Base-by-base conservation (phyloP, 306 rosid species). In the Mucuna pruriens region DNA sequence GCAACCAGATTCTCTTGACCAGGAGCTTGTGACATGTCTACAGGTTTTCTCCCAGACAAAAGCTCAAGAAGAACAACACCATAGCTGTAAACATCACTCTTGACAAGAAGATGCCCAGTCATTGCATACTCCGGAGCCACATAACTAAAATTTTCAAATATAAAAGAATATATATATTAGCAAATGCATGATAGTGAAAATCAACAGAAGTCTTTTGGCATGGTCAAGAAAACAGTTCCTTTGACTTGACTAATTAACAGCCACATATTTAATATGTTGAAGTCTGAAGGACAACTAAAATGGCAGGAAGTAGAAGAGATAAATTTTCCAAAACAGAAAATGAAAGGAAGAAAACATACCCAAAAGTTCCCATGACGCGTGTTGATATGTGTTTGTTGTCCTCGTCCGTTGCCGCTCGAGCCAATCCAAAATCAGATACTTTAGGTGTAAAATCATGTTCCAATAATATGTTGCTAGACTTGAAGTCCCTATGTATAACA, bases 51-150 rank as follows among this genome's bases (percentile, higher is more conserved):
- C 63, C 98, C 97, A 0, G 91, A 87, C 76, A 94, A 82, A 85
- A 94, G 93, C 85, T 94, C 98, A 8, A 94, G 96, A 42, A 94
- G 97, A 80, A 94, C 98, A 58, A 94, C 97, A 15, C 98, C 98
- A 9, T 94, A 94, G 85, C 98, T 94, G 66, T 92, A 94, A 55
- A 94, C 98, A 74, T 94, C 98, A 61, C 98, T 94, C 87, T 92
- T 92, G 19, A 94, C 94, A 26, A 92, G 98, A 85, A 94, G 92
- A 88, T 94, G 98, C 0, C 98, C 98, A 0, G 96, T 94, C 97
- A 94, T 94, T 9, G 97, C 97, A 80, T 94, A 94, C 77, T 94
- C 98, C 0, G 98, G 98, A 11, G 97, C 98, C 82, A 92, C 97
- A 19, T 94, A 94, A 74, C 98, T 94, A 86, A 36, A 83, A 36